Evolutionary conservation across 2,329 filamentous ascomycete species (phyloP).

Genomic region (Decorospora gaudefroyi): DNA sequence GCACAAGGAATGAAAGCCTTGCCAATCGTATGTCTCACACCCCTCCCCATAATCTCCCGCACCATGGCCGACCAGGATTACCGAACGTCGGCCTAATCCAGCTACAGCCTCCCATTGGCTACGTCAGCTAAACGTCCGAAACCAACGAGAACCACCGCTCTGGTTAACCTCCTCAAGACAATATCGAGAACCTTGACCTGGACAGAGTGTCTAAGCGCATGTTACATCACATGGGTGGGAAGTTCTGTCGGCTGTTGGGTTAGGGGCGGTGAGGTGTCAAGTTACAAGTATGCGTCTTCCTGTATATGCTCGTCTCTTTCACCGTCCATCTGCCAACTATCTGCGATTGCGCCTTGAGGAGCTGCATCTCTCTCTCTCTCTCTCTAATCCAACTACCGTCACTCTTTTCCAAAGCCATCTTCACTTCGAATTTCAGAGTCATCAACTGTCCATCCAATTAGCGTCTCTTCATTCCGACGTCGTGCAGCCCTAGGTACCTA

Average conservation of each 20-base stretch:
- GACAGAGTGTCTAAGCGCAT: conserved; percentile 16
- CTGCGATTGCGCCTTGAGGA: conserved; percentile 26
- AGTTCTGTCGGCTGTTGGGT: conserved; percentile 3
- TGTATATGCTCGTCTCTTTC: background rate
- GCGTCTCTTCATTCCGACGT: background rate
- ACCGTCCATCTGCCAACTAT: conserved; percentile 1
- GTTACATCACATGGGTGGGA: conserved; percentile 14
- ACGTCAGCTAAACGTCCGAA: conserved; percentile 15
- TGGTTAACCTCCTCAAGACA: conserved; percentile 14
- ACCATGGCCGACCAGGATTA: conserved; percentile 16
- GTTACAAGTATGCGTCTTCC: conserved; percentile 16
- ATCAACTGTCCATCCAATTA: background rate
- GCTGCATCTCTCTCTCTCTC: conserved; percentile 15
- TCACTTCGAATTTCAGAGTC: background rate
- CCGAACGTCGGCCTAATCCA: conserved; percentile 6
- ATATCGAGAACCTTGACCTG: conserved; percentile 12
- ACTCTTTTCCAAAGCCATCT: conserved; percentile 11
- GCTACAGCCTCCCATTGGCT: conserved; percentile 20
- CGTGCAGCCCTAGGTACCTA: conserved; percentile 9
- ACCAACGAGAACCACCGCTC: conserved; percentile 20
- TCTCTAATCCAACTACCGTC: conserved; percentile 11
- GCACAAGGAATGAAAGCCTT: conserved; percentile 5
- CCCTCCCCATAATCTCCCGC: conserved; percentile 21
- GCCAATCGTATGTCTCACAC: conserved; percentile 11
- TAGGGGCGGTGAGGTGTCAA: conserved; percentile 6